These are phyloP conservation scores for Cephaloascus fragrans DNA, from an alignment of 805 yeast genomes.

Conservation along the genomic window DNA sequence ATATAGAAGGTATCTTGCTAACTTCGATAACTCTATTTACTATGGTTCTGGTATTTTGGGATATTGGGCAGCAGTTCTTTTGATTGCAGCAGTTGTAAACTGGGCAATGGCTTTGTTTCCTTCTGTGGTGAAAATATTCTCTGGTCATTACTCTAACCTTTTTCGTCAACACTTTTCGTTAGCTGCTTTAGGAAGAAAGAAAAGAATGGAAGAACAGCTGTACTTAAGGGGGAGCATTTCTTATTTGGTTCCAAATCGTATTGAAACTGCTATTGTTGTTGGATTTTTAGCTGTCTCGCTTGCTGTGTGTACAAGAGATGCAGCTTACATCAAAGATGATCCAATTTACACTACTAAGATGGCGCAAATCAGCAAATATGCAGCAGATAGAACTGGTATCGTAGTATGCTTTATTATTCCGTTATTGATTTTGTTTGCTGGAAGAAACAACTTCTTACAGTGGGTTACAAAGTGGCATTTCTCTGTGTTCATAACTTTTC, in stretches of 20 bases:
- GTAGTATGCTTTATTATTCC: slow-evolving; percentile 21
- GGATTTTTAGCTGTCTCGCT: slow-evolving; percentile 12
- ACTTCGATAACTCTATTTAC: slow-evolving; percentile 29
- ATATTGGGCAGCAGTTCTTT: slow-evolving; percentile 36
- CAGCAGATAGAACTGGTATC: slow-evolving; percentile 27
- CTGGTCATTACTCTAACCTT: slow-evolving; percentile 16
- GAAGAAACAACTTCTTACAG: slow-evolving; percentile 26
- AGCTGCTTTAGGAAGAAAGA: too few species aligned
- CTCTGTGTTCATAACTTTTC: slow-evolving; percentile 22
- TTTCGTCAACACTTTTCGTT: slow-evolving; percentile 12
- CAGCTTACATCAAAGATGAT: slow-evolving; percentile 3
- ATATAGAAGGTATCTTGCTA: slow-evolving; percentile 18
- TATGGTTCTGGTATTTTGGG: slow-evolving; percentile 37
- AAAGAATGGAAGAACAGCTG: too few species aligned
- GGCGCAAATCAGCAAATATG: slow-evolving; percentile 2
- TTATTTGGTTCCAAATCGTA: slow-evolving; percentile 22
- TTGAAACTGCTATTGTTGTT: slow-evolving; percentile 19
- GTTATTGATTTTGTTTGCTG: slow-evolving; percentile 22
- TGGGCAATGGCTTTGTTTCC: slow-evolving; percentile 33
- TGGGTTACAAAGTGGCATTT: slow-evolving; percentile 26
- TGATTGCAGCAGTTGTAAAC: slow-evolving; percentile 29
- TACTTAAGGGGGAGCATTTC: slow-evolving; percentile 13
- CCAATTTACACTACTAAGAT: slow-evolving; percentile 7
- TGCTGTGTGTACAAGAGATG: slow-evolving; percentile 4
- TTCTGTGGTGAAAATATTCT: slow-evolving; percentile 13